Evolutionary conservation across 202 grass and related monocot genomes (phyloP).

Genomic region (Hordeum pubiflorum): DNA sequence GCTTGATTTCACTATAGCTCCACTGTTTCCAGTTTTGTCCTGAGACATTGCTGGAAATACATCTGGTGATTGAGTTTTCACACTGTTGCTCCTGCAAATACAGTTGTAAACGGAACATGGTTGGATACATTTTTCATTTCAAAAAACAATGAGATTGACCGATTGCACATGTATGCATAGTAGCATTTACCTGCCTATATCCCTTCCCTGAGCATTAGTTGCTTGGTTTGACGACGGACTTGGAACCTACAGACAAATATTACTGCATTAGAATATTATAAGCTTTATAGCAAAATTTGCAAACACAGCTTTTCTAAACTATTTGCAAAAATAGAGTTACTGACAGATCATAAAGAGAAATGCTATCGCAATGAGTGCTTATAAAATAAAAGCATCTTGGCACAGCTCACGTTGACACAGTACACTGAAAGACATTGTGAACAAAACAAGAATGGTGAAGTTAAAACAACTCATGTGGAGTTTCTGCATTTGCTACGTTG

Average conservation of each 20-base stretch:
- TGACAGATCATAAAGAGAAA: slow-evolving; percentile 8
- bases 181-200: slow-evolving; percentile 58
- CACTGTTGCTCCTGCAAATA: slow-evolving; percentile 58
- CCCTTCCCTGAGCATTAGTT: slow-evolving; percentile 46
- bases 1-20: slow-evolving; percentile 82
- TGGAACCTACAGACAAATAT: slow-evolving; percentile 48
- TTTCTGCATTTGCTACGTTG: neutral
- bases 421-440: neutral
- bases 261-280: slow-evolving; percentile 13
- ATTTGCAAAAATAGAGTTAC: slow-evolving; percentile 7
- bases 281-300: slow-evolving; percentile 1
- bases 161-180: neutral
- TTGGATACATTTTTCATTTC: neutral
- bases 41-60: slow-evolving; percentile 28
- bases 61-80: slow-evolving; percentile 43
- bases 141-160: neutral
- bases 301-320: neutral
- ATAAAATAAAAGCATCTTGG: neutral
- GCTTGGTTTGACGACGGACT: slow-evolving; percentile 57
- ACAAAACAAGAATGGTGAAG: neutral
- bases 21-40: slow-evolving; percentile 64
- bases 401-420: neutral
- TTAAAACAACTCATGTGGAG: slow-evolving; percentile 1
- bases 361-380: neutral
- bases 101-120: slow-evolving; percentile 6